Evolutionary conservation across 2,329 filamentous ascomycete species (phyloP).

Genomic region (Pseudogymnoascus sp.): DNA sequence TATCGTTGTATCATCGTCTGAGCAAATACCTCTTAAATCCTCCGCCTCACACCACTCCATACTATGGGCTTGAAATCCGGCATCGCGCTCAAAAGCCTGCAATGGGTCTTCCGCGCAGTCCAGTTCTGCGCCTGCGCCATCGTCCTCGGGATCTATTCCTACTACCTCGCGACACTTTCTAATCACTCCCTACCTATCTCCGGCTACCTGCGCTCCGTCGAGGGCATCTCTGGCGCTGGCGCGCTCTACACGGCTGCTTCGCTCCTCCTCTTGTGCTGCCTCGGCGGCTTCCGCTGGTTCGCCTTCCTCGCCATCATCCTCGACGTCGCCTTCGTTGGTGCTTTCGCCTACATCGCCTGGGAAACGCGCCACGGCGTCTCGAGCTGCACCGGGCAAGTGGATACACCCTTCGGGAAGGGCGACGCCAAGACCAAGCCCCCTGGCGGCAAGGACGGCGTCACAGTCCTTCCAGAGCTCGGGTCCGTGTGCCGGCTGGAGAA

Average conservation of each 20-base stretch:
- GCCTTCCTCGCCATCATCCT: constrained; percentile 66
- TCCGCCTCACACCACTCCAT: neutral
- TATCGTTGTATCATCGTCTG: neutral
- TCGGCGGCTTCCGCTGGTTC: constrained; percentile 67
- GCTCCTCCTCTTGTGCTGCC: constrained; percentile 67
- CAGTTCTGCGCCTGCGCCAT: constrained; percentile 66
- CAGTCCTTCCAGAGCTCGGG: constrained; percentile 33
- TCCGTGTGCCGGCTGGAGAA: constrained; percentile 70
- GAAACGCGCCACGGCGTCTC: constrained; percentile 62
- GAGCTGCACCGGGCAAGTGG: constrained; percentile 55
- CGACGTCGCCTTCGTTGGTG: constrained; percentile 66
- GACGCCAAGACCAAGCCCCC: constrained; percentile 33
- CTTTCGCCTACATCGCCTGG: constrained; percentile 74
- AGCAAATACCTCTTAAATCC: neutral
- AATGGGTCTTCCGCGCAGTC: constrained; percentile 65
- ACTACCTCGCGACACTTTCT: constrained; percentile 69
- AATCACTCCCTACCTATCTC: constrained; percentile 57
- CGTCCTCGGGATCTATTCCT: constrained; percentile 71
- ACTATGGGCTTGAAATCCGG: constrained; percentile 50
- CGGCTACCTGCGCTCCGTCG: constrained; percentile 62
- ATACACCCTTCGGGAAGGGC: constrained; percentile 62
- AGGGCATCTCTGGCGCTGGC: constrained; percentile 67
- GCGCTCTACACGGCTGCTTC: constrained; percentile 66
- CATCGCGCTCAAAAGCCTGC: constrained; percentile 57
- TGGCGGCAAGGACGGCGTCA: constrained; percentile 29